Conservation (phyloP, 2,329 filamentous ascomycete species). For the Cladorrhinum sp. region DNA sequence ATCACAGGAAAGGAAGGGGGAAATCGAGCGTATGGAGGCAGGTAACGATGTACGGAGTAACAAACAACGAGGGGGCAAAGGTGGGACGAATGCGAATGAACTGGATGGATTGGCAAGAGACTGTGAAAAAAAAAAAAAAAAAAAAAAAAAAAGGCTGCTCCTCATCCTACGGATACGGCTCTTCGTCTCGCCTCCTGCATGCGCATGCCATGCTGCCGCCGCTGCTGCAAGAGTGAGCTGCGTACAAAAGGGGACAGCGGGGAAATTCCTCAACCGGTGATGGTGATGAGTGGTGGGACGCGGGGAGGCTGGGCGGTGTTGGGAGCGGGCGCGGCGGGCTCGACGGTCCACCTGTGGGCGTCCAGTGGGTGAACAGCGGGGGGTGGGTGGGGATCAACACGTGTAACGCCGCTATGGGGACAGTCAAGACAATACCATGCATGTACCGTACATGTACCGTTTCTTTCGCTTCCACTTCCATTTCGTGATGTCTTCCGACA, state of each 20-base stretch:
- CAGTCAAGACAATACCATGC: constrained; percentile 13
- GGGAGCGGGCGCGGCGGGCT: constrained; percentile 2
- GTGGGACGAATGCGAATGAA: not conserved
- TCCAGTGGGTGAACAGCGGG: not conserved
- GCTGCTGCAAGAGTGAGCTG: constrained; percentile 2
- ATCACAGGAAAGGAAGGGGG: not conserved
- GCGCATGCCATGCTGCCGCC: not conserved
- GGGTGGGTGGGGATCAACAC: constrained; percentile 22
- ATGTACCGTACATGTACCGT: constrained; percentile 7
- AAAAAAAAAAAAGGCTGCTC: not conserved
- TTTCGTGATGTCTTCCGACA: not conserved
- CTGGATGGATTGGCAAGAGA: not conserved
- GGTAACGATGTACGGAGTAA: not conserved
- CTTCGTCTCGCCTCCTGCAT: constrained; percentile 4
- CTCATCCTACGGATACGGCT: not conserved
- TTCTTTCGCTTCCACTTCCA: not conserved
- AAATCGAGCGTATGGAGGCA: no score
- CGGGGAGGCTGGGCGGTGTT: constrained; percentile 5
- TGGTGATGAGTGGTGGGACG: not conserved
- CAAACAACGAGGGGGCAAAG: not conserved
- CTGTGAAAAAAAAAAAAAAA: not conserved
- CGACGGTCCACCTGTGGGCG: not conserved
- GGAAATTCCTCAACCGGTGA: not conserved
- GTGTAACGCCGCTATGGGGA: constrained; percentile 23
- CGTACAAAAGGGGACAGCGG: not conserved